Conservation (phyloP, 2,329 filamentous ascomycete genomes). For the Ophiocordyceps polyrhachis-furcata region DNA sequence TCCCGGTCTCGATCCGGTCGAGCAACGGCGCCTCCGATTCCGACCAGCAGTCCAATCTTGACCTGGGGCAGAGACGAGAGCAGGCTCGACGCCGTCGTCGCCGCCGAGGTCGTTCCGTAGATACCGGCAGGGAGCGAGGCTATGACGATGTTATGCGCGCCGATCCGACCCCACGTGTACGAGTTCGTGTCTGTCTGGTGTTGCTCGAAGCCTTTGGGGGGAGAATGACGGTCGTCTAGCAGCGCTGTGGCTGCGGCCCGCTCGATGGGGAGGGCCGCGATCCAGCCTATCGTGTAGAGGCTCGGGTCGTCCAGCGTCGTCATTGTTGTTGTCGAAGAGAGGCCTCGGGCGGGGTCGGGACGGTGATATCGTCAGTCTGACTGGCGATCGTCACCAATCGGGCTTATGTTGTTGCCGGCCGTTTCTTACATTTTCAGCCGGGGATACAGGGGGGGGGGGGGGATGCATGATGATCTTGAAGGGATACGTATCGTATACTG, state of each 20-base stretch:
- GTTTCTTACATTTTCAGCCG: too few species aligned
- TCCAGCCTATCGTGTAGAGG: slow-evolving; percentile 22
- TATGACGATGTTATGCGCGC: slow-evolving; percentile 6
- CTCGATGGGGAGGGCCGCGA: slow-evolving; percentile 20
- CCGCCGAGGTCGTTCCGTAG: slow-evolving; percentile 3
- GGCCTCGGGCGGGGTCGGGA: neutral
- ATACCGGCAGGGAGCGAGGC: slow-evolving; percentile 2
- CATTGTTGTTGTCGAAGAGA: neutral
- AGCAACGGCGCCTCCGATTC: slow-evolving; percentile 10
- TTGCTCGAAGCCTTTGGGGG: neutral
- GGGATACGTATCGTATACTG: too few species aligned
- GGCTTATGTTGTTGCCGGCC: neutral
- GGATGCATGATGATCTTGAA: too few species aligned
- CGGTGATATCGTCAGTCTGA: neutral
- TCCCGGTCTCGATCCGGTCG: slow-evolving; percentile 12
- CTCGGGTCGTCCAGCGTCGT: neutral
- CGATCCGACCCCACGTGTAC: slow-evolving; percentile 4
- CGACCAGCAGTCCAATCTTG: slow-evolving; percentile 5
- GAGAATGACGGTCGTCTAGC: slow-evolving; percentile 14
- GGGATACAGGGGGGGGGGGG: too few species aligned
- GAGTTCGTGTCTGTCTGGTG: slow-evolving; percentile 2
- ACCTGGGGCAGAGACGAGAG: slow-evolving; percentile 11
- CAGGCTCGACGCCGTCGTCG: slow-evolving; percentile 10
- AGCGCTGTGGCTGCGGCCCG: slow-evolving; percentile 16
- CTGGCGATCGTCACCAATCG: neutral